Conservation (phyloP, 1,284 basidiomycete species). For the Ceratorhiza oryzae-sativae region DNA sequence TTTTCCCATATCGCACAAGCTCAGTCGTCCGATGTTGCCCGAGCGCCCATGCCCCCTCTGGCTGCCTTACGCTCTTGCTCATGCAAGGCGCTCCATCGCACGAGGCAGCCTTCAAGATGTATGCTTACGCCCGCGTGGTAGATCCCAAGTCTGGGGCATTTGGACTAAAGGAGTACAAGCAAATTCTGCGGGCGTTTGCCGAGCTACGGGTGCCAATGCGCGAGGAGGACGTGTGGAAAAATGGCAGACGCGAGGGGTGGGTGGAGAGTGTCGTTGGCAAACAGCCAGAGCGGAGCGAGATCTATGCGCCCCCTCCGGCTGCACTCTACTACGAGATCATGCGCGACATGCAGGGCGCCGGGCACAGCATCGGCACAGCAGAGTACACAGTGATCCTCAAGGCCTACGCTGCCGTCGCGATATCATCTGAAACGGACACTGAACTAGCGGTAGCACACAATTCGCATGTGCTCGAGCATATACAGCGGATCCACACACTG, state of each 20-base stretch:
- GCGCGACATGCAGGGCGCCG: slow-evolving; percentile 78
- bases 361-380: slow-evolving; percentile 62
- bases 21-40: not conserved
- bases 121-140: slow-evolving; percentile 56
- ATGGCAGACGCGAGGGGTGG: not conserved
- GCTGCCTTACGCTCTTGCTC: slow-evolving; percentile 59
- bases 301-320: slow-evolving; percentile 59
- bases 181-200: slow-evolving; percentile 43
- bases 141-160: slow-evolving; percentile 48
- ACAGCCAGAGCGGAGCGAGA: slow-evolving; percentile 46
- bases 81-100: slow-evolving; percentile 64
- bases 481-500: slow-evolving; percentile 78
- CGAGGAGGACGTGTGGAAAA: slow-evolving; percentile 50
- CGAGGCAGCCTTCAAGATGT: slow-evolving; percentile 67
- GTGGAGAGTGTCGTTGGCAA: slow-evolving; percentile 59
- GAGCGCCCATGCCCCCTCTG: not conserved
- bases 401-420: slow-evolving; percentile 50
- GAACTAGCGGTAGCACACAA: slow-evolving; percentile 29
- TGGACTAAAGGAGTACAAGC: slow-evolving; percentile 41
- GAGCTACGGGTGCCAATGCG: slow-evolving; percentile 50
- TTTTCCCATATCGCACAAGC: slow-evolving; percentile 24
- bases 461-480: slow-evolving; percentile 47
- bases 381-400: slow-evolving; percentile 78
- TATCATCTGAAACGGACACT: slow-evolving; percentile 25
- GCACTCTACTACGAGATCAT: slow-evolving; percentile 79